phyloP scores from a whole-genome alignment of 441 rosid species.

The Theobroma grandiflorum region DNA sequence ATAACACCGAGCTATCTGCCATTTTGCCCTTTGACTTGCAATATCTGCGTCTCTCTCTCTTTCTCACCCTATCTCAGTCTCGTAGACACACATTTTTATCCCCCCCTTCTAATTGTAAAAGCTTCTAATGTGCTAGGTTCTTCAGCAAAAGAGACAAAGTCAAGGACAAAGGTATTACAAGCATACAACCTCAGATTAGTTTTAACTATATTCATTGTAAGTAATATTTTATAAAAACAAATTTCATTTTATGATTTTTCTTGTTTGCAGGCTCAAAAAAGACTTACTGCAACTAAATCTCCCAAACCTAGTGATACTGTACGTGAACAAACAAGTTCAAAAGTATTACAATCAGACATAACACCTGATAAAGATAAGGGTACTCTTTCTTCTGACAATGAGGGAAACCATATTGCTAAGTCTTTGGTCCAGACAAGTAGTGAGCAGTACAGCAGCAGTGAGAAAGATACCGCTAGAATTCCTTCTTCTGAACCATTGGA shows the following conservation, averaged over 20 bases:
- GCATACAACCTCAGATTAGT: constrained; percentile 22
- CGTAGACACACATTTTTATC: neutral
- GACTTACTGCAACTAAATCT: constrained; percentile 47
- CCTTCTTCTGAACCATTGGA: constrained; percentile 41
- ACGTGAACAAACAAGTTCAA: constrained; percentile 44
- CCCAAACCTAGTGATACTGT: constrained; percentile 42
- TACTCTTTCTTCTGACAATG: constrained; percentile 45
- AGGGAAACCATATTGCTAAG: constrained; percentile 45
- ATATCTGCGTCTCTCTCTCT: constrained; percentile 15
- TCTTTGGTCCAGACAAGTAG: constrained; percentile 34
- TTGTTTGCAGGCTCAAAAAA: constrained; percentile 64
- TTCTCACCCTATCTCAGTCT: neutral
- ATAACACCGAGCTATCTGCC: neutral
- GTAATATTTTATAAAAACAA: constrained; percentile 19
- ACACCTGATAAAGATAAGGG: constrained; percentile 43
- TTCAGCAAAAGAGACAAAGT: constrained; percentile 56
- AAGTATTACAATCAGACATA: constrained; percentile 43
- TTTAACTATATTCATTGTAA: constrained; percentile 1
- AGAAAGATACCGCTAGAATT: constrained; percentile 45
- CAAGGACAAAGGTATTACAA: constrained; percentile 67
- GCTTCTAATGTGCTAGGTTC: constrained; percentile 79
- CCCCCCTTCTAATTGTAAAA: constrained; percentile 11
- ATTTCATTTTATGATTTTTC: constrained; percentile 28
- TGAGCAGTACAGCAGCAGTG: constrained; percentile 43
- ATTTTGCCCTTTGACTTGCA: neutral